Evolutionary conservation across 2,329 filamentous ascomycete species (phyloP), one percentile per base, ranked within the genome.

Genomic region (Fusarium succisae): DNA sequence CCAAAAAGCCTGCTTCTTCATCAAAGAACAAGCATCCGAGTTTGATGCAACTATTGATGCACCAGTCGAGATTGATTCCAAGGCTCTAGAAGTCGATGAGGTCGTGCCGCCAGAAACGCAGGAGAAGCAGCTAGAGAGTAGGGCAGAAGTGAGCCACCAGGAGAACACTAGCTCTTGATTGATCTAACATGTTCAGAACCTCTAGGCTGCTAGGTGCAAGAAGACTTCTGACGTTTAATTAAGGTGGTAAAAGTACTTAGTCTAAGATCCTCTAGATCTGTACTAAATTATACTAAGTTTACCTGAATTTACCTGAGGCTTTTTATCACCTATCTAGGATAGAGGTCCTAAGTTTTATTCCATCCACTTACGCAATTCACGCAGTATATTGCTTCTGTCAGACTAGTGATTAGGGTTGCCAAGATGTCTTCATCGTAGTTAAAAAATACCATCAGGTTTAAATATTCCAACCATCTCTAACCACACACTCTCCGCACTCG

Each of bases 401-500:
- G 22, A n/a, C 22, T 51, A 6, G 11, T 24, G 11, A 14, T 32
- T 9, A n/a, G 5, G 15, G 4, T 18, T 7, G 14, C 28, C 15
- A 3, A 18, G 10, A 14, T 32, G 11, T 18, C 15, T 10, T 13
- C 8, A 6, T 9, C 13, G 6, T 13, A 1, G 10, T 24, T 8
- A n/a, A 48, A 6, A 15, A 11, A n/a, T 4, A 13, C 0, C 9
- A 18, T 3, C 3, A 10, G 11, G 4, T 24, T 20, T 10, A 24
- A 24, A 20, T 14, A 5, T 14, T 20, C 22, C 1, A 51, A 20
- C 22, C 15, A 6, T 14, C 17, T 14, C 11, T 6, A 18, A 3
- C 11, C 4, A 14, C 15, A 7, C 6, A 6, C 8, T 3, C 22
- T 24, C 8, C 6, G 30, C 4, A 2, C 12, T 51, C n/a, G 17